Conservation (phyloP, 345 rosid species). For the Jatropha curcas region DNA sequence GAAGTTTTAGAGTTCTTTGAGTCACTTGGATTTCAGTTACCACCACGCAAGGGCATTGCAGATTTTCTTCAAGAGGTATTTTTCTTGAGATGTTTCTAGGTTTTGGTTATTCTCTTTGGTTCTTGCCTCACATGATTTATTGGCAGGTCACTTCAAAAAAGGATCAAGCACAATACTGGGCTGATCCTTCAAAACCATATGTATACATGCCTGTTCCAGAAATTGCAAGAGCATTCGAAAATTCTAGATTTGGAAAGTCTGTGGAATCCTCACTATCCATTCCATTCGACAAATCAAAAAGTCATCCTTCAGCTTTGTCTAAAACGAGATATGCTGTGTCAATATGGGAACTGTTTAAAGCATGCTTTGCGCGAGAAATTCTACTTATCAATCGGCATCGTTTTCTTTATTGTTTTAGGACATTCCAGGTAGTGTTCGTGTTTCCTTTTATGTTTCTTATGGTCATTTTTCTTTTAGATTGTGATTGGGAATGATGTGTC, state of each 20-base stretch:
- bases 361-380: slow-evolving; percentile 68
- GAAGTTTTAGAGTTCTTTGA: slow-evolving; percentile 76
- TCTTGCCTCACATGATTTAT: slow-evolving; percentile 12
- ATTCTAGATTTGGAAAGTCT: slow-evolving; percentile 58
- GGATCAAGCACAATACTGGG: slow-evolving; percentile 99
- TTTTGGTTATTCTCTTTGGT: slow-evolving; percentile 14
- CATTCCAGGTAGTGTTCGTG: slow-evolving; percentile 61
- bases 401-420: slow-evolving; percentile 76
- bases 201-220: slow-evolving; percentile 57
- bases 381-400: slow-evolving; percentile 63
- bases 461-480: not conserved
- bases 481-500: not conserved
- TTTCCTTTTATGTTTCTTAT: slow-evolving; percentile 3
- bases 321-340: slow-evolving; percentile 67
- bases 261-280: slow-evolving; percentile 47
- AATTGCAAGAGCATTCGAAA: slow-evolving; percentile 69
- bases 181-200: slow-evolving; percentile 71
- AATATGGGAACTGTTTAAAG: slow-evolving; percentile 67
- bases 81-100: slow-evolving; percentile 6
- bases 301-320: slow-evolving; percentile 61
- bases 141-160: slow-evolving; percentile 84
- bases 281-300: slow-evolving; percentile 50
- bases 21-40: slow-evolving; percentile 78
- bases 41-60: slow-evolving; percentile 83
- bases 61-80: slow-evolving; percentile 98